A percentile compares a stretch with the other conserved stretches of the same genome.
Conservation (phyloP, 2,329 filamentous ascomycete species). For the Magnaporthales sp. region DNA sequence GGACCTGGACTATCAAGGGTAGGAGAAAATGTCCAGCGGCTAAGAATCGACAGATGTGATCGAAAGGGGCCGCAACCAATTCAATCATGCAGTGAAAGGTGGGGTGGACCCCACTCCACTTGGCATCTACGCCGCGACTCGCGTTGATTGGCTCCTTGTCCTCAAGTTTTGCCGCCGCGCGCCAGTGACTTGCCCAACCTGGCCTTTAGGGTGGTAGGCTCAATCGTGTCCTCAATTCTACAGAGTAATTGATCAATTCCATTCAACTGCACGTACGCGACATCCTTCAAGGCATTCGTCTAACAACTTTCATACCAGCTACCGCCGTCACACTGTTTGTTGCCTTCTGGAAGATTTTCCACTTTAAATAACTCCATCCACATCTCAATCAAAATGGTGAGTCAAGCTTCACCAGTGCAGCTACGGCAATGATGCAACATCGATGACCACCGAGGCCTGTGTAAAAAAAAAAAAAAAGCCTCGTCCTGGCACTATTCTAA, state of each 20-base stretch:
- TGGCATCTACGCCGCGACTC: neutral
- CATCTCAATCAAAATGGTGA: neutral
- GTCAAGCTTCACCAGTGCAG: neutral
- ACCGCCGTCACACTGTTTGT: neutral
- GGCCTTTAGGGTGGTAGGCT: neutral
- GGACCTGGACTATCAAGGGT: neutral
- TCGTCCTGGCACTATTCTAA: neutral
- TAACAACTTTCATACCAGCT: neutral
- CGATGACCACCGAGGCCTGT: neutral
- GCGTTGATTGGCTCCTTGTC: neutral
- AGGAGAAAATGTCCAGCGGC: neutral
- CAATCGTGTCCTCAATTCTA: neutral
- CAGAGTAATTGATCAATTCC: neutral
- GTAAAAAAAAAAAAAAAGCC: neutral
- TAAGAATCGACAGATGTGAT: neutral
- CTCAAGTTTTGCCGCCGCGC: neutral
- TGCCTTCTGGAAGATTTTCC: neutral
- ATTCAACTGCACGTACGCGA: neutral
- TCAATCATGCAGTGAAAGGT: neutral
- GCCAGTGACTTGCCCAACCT: too few species aligned
- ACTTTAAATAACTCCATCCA: neutral
- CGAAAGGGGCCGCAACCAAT: neutral
- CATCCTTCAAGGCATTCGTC: neutral
- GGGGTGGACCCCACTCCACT: neutral
- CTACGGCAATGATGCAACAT: neutral